phyloP scores from a whole-genome alignment of 345 rosid species.

The Lepidium aucheri region DNA sequence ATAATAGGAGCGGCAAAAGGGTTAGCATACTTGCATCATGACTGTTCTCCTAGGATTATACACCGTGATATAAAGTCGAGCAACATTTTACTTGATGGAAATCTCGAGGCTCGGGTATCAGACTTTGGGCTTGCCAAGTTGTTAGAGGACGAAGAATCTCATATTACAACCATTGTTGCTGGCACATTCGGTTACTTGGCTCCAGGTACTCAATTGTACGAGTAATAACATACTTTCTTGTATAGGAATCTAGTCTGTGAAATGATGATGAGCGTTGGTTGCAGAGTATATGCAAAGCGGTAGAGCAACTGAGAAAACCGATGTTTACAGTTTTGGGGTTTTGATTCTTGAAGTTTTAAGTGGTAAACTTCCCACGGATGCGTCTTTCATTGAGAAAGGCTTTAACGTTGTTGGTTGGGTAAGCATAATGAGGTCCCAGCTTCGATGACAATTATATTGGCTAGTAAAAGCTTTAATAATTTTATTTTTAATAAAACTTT shows the following conservation, averaged over 20 bases:
- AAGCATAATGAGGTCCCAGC: conserved; percentile 10
- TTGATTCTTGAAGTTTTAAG: conserved; percentile 84
- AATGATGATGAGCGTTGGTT: conserved; percentile 9
- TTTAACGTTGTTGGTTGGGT: conserved; percentile 97
- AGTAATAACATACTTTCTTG: background rate
- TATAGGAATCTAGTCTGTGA: background rate
- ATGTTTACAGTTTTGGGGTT: conserved; percentile 92
- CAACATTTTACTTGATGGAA: conserved; percentile 88
- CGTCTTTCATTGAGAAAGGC: conserved; percentile 90
- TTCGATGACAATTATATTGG: background rate
- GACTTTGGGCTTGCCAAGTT: conserved; percentile 96
- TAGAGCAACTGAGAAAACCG: conserved; percentile 94
- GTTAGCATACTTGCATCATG: conserved; percentile 89
- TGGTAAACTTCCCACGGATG: conserved; percentile 92
- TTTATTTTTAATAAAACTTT: background rate
- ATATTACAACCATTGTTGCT: conserved; percentile 92
- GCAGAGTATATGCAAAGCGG: conserved; percentile 95
- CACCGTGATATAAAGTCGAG: conserved; percentile 97
- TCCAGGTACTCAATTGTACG: conserved; percentile 51
- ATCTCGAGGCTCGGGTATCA: conserved; percentile 90
- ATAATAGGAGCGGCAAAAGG: conserved; percentile 97
- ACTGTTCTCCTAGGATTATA: conserved; percentile 94
- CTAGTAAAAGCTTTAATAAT: background rate
- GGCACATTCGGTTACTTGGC: conserved; percentile 97
- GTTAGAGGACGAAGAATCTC: conserved; percentile 87